Evolutionary conservation across 306 rosid species (phyloP), one percentile per base, ranked within the genome.

Genomic region (Citrullus amarus): DNA sequence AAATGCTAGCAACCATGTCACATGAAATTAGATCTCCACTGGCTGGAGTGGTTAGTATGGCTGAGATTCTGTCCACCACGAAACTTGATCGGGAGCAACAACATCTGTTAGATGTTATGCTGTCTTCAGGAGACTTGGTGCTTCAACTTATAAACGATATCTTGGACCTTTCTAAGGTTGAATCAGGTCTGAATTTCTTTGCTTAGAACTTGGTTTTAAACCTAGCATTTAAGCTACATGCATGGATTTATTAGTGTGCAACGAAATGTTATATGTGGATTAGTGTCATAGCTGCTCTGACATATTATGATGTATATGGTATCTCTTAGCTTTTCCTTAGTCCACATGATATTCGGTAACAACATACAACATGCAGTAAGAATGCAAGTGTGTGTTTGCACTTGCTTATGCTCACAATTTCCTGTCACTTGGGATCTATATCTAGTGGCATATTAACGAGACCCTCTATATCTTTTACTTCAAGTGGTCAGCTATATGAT

Each of bases 1-100:
- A 94, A 87, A 89, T 94, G 93, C 83, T 94, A 76, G 98, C 98
- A 79, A 94, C 98, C 61, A 94, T 94, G 98, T 92, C 98, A 60
- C 98, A 94, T 80, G 98, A 94, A 87, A 94, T 94, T 71, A 86
- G 98, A 80, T 94, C 97, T 36, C 98, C 97, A 32, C 84, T 94
- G 8, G 87, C 97, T 48, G 98, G 98, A 41, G 97, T 94, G 69
- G 96, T 94, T 66, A 87, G 97, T 90, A 94, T 94, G 93, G 93
- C 97, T 78, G 97, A 94, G 85, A 87, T 94, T 83, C 96, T 94
- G 74, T 82, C 94, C 80, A 88, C 88, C 80, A 88, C 98, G 25
- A 94, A 83, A 82, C 97, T 94, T 53, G 96, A 94, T 61, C 79
- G 66, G 50, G 98, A 94, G 57, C 98, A 94, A 73, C 88, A 82